Percentiles rank a stretch among this genome's conserved stretches.
Conservation (phyloP, 192 early-diverging fungal genomes). For the Gaertneriomyces semiglobifer region DNA sequence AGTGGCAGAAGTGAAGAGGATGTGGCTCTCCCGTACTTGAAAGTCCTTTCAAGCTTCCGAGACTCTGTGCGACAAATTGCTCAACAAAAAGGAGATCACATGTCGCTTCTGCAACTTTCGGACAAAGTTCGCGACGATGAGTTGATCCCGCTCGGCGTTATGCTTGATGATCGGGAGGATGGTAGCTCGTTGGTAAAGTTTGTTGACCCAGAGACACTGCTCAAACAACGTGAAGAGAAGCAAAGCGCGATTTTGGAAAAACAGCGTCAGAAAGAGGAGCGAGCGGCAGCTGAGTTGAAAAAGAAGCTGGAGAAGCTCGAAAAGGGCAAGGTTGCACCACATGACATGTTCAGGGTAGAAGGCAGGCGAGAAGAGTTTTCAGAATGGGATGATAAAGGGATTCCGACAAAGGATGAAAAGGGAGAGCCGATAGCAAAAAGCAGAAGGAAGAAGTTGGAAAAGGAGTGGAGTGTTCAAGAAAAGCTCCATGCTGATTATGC, state of each 20-base stretch:
- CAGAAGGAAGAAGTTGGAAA: slow-evolving; percentile 80
- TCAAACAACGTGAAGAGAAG: slow-evolving; percentile 53
- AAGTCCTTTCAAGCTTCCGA: slow-evolving; percentile 79
- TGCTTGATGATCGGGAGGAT: slow-evolving; percentile 90
- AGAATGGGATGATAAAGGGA: slow-evolving; percentile 76
- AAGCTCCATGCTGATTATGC: slow-evolving; percentile 89
- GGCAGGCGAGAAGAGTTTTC: slow-evolving; percentile 61
- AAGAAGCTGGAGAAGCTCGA: slow-evolving; percentile 68
- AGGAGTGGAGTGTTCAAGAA: slow-evolving; percentile 79
- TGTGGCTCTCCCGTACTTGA: slow-evolving; percentile 72
- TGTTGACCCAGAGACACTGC: slow-evolving; percentile 56
- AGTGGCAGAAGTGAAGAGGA: slow-evolving; percentile 43
- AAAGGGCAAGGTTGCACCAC: slow-evolving; percentile 72
- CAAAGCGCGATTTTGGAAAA: slow-evolving; percentile 59
- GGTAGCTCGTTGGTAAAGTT: slow-evolving; percentile 91
- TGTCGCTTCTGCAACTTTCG: slow-evolving; percentile 69
- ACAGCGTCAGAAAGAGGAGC: slow-evolving; percentile 51
- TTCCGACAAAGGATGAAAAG: slow-evolving; percentile 79
- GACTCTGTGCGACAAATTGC: slow-evolving; percentile 81
- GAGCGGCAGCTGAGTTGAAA: slow-evolving; percentile 46
- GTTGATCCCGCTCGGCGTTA: slow-evolving; percentile 82
- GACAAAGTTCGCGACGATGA: slow-evolving; percentile 88
- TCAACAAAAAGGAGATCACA: slow-evolving; percentile 45
- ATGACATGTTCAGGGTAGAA: slow-evolving; percentile 76
- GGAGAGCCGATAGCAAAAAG: slow-evolving; percentile 83